Base-by-base conservation (phyloP, 148 eudicot species). In the Camellia lanceoleosa region DNA sequence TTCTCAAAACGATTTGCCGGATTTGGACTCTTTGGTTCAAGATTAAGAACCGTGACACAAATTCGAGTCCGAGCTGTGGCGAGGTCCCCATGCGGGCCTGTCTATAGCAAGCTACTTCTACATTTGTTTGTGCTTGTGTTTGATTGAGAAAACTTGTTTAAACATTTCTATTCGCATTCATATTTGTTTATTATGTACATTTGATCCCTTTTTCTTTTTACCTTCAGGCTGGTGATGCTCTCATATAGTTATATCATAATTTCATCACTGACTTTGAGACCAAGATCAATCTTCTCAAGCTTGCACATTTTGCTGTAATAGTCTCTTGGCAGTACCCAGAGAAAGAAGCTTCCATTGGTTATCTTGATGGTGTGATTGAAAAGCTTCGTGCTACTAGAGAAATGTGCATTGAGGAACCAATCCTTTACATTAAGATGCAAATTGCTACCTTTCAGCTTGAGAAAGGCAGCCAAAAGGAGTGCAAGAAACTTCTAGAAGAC, bases 181-280 rank as follows among this genome's bases (percentile, higher is more conserved):
- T 76, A n/a, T 77, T 52, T 65, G 44, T 6, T 76, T 61, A 44
- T 75, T 55, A 61, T 47, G 20, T 44, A 5, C 79, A 64, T 51
- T 42, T 67, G 7, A 78, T 64, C 10, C 63, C 2, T 23, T 54
- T 77, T 18, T 80, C 14, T 60, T 9, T 78, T 43, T 70, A 78
- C 78, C 19, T 85, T 79, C 88, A 95, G 99, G 92, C 91, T 64
- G 99, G 99, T 68, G 99, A 95, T 87, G 85, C 99, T 46, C 86
- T 95, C 81, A 93, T 95, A 68, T 97, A 95, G 75, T 84, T 95
- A 23, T 95, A 95, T 85, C 89, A 95, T 76, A 93, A 95, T 84
- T 95, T 95, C 89, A 95, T 95, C 83, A 88, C 94, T 1, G 97
- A 95, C 72, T 95, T 95, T 79, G 99, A 95, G 88, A 95, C 97